Evolutionary conservation across 2,329 filamentous ascomycete genomes (phyloP).

Genomic region (Cladosporium sp.): DNA sequence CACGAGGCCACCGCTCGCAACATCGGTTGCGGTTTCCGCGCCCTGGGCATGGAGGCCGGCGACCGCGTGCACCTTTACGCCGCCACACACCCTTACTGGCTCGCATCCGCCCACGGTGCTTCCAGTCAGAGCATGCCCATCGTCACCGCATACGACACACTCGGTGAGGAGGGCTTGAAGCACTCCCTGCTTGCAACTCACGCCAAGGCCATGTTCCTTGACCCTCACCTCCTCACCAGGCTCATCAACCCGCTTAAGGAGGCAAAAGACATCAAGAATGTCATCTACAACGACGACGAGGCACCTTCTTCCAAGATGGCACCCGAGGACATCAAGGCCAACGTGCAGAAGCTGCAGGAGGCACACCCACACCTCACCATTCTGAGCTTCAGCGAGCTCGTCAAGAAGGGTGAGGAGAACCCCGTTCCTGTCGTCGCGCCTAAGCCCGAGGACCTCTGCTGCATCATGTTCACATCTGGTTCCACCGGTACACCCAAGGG

Average conservation of each 20-base stretch:
- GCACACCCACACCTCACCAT: constrained; percentile 57
- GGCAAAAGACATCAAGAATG: constrained; percentile 57
- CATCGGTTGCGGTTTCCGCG: constrained; percentile 72
- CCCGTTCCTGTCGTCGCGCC: constrained; percentile 72
- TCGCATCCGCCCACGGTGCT: constrained; percentile 69
- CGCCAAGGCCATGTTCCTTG: constrained; percentile 81
- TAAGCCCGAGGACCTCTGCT: constrained; percentile 75
- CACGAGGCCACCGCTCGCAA: constrained; percentile 71
- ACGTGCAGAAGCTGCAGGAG: constrained; percentile 57
- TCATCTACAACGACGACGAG: constrained; percentile 60
- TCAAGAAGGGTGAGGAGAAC: constrained; percentile 63
- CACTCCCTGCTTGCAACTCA: constrained; percentile 83
- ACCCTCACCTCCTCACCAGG: constrained; percentile 69
- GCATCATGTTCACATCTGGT: constrained; percentile 81
- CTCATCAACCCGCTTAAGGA: constrained; percentile 58
- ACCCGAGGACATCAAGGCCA: constrained; percentile 51
- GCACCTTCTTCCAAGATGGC: constrained; percentile 35
- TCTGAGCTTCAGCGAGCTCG: constrained; percentile 58
- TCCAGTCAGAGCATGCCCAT: constrained; percentile 85
- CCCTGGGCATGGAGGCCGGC: constrained; percentile 67
- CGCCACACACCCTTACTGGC: constrained; percentile 81
- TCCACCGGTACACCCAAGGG: constrained; percentile 89
- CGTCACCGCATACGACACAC: constrained; percentile 92
- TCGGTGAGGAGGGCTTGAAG: constrained; percentile 79
- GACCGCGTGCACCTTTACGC: constrained; percentile 81